These are phyloP conservation scores for Euphrasia confusa DNA, from an alignment of 257 asterid genomes.

Conservation along the genomic window DNA sequence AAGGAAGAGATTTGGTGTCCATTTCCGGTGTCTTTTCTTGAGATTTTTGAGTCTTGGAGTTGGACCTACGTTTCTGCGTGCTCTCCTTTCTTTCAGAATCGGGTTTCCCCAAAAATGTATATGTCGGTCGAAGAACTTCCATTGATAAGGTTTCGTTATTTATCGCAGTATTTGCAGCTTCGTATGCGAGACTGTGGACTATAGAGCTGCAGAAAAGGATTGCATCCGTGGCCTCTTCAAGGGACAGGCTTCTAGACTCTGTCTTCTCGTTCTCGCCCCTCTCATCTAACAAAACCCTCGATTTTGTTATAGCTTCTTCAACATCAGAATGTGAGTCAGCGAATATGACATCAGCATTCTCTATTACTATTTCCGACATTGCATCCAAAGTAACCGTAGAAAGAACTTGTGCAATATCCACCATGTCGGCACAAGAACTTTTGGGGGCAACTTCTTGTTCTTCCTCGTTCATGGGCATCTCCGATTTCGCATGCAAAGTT, in stretches of 20 bases:
- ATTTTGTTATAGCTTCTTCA: slow-evolving; percentile 21
- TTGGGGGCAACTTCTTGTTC: slow-evolving; percentile 30
- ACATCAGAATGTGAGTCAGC: slow-evolving; percentile 42
- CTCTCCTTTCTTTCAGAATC: slow-evolving; percentile 33
- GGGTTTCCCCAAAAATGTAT: slow-evolving; percentile 33
- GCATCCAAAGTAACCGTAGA: slow-evolving; percentile 38
- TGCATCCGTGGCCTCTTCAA: slow-evolving; percentile 70
- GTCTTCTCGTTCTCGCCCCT: slow-evolving; percentile 19
- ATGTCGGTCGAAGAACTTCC: slow-evolving; percentile 37
- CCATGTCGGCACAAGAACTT: slow-evolving; percentile 27
- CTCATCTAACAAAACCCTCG: slow-evolving; percentile 42
- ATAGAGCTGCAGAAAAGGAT: slow-evolving; percentile 72
- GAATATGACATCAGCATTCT: slow-evolving; percentile 34
- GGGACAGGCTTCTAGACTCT: slow-evolving; percentile 45
- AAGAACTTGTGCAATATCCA: slow-evolving; percentile 35
- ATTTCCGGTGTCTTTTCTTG: slow-evolving; percentile 34
- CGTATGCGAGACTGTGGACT: slow-evolving; percentile 53
- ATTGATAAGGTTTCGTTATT: slow-evolving; percentile 38
- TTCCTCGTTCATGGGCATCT: slow-evolving; percentile 29
- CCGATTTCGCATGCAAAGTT: slow-evolving; percentile 24
- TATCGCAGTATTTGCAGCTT: slow-evolving; percentile 54
- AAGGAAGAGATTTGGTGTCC: slow-evolving; percentile 31
- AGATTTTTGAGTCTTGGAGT: slow-evolving; percentile 40
- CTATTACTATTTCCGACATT: slow-evolving; percentile 40
- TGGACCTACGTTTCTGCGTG: slow-evolving; percentile 28